A percentile compares a stretch with the other conserved stretches of the same genome.
Evolutionary conservation across 345 rosid genomes (phyloP).

Genomic region (Ceriops decandra): DNA sequence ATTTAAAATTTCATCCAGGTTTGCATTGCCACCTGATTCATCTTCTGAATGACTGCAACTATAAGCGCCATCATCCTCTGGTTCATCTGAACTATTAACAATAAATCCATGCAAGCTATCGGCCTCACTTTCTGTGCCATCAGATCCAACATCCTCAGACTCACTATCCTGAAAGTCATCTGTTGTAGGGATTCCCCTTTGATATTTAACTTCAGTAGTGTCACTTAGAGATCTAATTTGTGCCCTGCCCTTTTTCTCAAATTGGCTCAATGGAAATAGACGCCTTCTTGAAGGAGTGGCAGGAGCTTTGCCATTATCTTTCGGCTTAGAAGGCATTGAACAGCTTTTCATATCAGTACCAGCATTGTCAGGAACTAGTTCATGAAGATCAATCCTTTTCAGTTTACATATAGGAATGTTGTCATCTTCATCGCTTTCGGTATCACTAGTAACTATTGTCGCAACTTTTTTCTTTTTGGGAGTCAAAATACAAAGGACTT

Average conservation of each 20-base stretch:
- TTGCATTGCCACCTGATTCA: constrained; percentile 36
- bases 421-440: constrained; percentile 53
- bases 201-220: constrained; percentile 12
- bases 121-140: constrained; percentile 33
- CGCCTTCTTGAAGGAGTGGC: constrained; percentile 30
- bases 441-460: constrained; percentile 50
- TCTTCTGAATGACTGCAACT: constrained; percentile 25
- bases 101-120: constrained; percentile 56
- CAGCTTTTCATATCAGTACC: constrained; percentile 15
- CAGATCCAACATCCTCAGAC: constrained; percentile 32
- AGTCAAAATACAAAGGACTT: constrained; percentile 15
- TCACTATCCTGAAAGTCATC: constrained; percentile 37
- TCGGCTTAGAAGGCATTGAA: constrained; percentile 3
- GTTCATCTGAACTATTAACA: constrained; percentile 34
- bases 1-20: constrained; percentile 38
- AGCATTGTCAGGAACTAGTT: constrained; percentile 7
- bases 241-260: constrained; percentile 14
- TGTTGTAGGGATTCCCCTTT: constrained; percentile 31
- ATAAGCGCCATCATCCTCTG: constrained; percentile 4
- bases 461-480: constrained; percentile 53
- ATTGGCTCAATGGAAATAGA: constrained; percentile 39
- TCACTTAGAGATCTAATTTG: constrained; percentile 20
- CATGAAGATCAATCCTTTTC: constrained; percentile 32
- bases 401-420: constrained; percentile 40
- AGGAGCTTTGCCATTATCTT: constrained; percentile 10